phyloP scores from a whole-genome alignment of 345 rosid species.

The Streptanthus diversifolius region DNA sequence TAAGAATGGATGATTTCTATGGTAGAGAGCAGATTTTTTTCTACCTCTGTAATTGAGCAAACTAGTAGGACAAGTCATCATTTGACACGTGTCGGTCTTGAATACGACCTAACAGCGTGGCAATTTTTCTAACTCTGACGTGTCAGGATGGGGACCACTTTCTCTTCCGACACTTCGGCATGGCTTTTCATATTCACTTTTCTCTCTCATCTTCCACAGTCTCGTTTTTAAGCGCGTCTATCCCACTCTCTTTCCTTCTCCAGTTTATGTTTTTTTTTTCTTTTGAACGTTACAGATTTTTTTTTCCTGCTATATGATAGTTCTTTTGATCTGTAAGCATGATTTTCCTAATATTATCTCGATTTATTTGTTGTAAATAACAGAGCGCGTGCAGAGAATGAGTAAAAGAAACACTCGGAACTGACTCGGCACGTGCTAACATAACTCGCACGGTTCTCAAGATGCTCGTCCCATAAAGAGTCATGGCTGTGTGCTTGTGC shows the following conservation, averaged over 20 bases:
- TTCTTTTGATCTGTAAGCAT: neutral
- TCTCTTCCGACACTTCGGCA: constrained; percentile 38
- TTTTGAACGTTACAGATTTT: neutral
- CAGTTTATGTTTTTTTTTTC: neutral
- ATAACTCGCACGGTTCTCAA: constrained; percentile 23
- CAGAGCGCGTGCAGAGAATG: neutral
- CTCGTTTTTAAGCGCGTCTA: constrained; percentile 4
- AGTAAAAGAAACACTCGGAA: neutral
- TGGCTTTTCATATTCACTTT: constrained; percentile 1
- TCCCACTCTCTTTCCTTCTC: neutral
- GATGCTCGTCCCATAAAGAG: constrained; percentile 28
- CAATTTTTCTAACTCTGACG: constrained; percentile 27
- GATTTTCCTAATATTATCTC: neutral
- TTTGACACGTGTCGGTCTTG: constrained; percentile 22
- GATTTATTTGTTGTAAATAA: neutral
- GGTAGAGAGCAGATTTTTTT: neutral
- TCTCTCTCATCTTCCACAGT: neutral
- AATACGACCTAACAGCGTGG: constrained; percentile 34
- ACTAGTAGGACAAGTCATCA: constrained; percentile 25
- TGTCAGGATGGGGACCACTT: constrained; percentile 31
- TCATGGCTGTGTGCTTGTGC: constrained; percentile 31
- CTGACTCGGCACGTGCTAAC: constrained; percentile 27
- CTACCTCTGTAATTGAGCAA: constrained; percentile 1
- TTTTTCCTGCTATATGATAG: too few relatives aligned
- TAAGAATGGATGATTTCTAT: neutral